phyloP scores from a whole-genome alignment of 805 yeast genomes.

The Hanseniaspora pseudoguilliermondii region DNA sequence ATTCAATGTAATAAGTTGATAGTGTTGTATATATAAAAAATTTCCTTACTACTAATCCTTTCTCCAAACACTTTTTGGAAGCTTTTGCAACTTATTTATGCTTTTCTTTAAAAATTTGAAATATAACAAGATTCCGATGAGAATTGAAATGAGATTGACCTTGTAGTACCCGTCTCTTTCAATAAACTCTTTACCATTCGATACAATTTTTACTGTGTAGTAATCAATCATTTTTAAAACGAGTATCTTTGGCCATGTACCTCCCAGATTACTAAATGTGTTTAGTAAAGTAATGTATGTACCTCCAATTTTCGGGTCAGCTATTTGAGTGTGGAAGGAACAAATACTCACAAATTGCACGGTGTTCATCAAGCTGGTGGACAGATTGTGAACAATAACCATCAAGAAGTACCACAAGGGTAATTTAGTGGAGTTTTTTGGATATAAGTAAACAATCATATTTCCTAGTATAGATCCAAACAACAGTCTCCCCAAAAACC shows the following conservation, averaged over 20 bases:
- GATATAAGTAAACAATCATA: constrained; percentile 58
- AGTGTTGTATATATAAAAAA: background rate
- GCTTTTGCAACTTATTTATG: constrained; percentile 49
- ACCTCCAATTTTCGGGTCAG: constrained; percentile 93
- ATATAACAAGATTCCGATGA: constrained; percentile 52
- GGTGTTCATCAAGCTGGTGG: constrained; percentile 86
- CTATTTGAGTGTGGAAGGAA: constrained; percentile 89
- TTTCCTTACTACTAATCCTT: background rate
- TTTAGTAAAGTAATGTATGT: constrained; percentile 95
- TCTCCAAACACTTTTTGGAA: constrained; percentile 73
- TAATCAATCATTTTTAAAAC: constrained; percentile 69
- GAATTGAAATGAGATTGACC: constrained; percentile 61
- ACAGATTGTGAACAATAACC: constrained; percentile 68
- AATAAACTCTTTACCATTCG: background rate
- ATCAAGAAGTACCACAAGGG: constrained; percentile 42
- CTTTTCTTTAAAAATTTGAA: constrained; percentile 53
- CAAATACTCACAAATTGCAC: constrained; percentile 88
- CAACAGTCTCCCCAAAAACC: constrained; percentile 62
- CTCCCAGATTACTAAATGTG: constrained; percentile 86
- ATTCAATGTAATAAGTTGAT: background rate
- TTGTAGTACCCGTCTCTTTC: constrained; percentile 72
- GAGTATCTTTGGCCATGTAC: constrained; percentile 91
- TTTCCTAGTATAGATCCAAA: constrained; percentile 67
- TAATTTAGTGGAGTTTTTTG: constrained; percentile 32
- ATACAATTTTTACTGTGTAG: constrained; percentile 43